These are phyloP conservation scores for Trichocomaceae sp. DNA, from an alignment of 2,329 filamentous ascomycete species.

Conservation along the genomic window DNA sequence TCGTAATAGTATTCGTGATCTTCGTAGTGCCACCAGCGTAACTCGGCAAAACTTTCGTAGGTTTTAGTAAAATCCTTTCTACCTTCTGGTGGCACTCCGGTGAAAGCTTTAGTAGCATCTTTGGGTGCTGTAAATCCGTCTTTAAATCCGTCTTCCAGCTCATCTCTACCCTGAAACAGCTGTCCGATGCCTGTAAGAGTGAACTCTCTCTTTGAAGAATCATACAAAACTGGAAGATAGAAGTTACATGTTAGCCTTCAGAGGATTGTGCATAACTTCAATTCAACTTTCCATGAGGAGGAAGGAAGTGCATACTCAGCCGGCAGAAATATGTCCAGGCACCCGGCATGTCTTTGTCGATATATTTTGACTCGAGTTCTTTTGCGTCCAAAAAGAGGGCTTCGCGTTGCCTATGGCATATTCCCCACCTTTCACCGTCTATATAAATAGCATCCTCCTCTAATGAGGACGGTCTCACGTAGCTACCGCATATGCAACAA, in stretches of 20 bases:
- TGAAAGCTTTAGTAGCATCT: slow-evolving; percentile 2
- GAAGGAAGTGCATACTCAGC: no score
- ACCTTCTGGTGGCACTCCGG: background rate
- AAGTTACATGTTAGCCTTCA: background rate
- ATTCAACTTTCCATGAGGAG: no score
- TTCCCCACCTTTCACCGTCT: slow-evolving; percentile 1
- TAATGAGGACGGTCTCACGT: no score
- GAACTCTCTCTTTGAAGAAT: slow-evolving; percentile 1
- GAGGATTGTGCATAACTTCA: background rate
- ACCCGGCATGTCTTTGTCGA: background rate
- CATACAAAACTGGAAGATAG: slow-evolving; percentile 1
- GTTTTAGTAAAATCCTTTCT: background rate
- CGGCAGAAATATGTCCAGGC: no score
- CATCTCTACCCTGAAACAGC: background rate
- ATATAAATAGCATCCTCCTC: background rate
- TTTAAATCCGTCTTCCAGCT: background rate
- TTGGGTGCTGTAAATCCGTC: background rate
- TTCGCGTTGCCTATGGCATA: background rate
- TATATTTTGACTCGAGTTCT: background rate
- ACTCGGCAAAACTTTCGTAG: background rate
- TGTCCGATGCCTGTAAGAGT: slow-evolving; percentile 4
- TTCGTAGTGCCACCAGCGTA: background rate
- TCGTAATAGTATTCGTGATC: no score
- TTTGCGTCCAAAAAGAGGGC: background rate
- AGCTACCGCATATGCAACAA: no score